Evolutionary conservation across 2,329 filamentous ascomycete species (phyloP).

Genomic region (Xylogone sp.): DNA sequence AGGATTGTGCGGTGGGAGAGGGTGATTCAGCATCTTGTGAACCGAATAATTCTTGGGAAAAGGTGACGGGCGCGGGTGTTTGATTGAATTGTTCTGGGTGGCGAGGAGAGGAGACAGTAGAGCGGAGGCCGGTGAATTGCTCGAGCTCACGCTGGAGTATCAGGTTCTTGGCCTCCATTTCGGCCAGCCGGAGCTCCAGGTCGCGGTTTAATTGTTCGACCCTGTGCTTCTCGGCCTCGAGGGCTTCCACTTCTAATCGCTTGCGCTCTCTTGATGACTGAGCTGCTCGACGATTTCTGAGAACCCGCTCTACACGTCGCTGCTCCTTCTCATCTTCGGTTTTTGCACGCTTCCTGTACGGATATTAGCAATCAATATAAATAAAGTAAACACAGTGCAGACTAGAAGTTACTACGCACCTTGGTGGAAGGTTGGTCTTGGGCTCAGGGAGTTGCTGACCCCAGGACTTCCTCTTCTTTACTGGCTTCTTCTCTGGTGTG

Average conservation of each 20-base stretch:
- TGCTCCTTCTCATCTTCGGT: constrained; percentile 99
- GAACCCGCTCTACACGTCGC: constrained; percentile 91
- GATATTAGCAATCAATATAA: too few relatives aligned
- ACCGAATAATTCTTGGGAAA: constrained; percentile 57
- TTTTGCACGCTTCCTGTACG: constrained; percentile 83
- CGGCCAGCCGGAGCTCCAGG: constrained; percentile 56
- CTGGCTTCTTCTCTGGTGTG: constrained; percentile 61
- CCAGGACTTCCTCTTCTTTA: constrained; percentile 98
- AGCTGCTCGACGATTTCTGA: constrained; percentile 91
- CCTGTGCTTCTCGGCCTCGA: constrained; percentile 60
- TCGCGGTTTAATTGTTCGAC: constrained; percentile 71
- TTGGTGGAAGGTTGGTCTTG: constrained; percentile 91
- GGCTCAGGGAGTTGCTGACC: constrained; percentile 94
- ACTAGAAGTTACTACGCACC: constrained; percentile 48
- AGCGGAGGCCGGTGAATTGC: constrained; percentile 33
- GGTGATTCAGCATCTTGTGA: constrained; percentile 31
- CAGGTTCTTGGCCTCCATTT: constrained; percentile 24
- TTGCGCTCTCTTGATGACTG: constrained; percentile 82
- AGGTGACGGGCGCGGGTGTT: constrained; percentile 41
- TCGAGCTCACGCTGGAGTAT: constrained; percentile 21
- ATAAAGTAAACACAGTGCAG: constrained; percentile 4
- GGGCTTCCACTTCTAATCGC: constrained; percentile 72
- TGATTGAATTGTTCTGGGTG: constrained; percentile 34
- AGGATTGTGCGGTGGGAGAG: constrained; percentile 1
- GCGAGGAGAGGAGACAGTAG: constrained; percentile 39